Evolutionary conservation across 2,329 filamentous ascomycete genomes (phyloP), one percentile per base, ranked within the genome.

Genomic region (Colletotrichum tofieldiae): DNA sequence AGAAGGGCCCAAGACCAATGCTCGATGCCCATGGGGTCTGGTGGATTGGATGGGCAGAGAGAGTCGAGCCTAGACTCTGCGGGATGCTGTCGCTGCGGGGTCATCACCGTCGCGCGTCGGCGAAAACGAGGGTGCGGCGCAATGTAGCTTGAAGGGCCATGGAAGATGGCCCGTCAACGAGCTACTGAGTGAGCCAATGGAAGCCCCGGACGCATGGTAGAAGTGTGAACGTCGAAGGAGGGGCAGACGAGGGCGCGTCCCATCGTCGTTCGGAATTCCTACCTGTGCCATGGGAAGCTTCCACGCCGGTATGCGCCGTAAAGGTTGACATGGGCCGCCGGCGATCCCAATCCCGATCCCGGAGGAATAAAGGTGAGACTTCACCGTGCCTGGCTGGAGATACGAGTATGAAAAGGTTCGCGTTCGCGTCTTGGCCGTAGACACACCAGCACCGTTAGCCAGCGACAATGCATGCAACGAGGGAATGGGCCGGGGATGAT

Each of bases 21-120:
- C 35, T 56, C n/a, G 35, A n/a, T 56, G 35, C 37, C 52, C 52
- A 51, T 59, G 52, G 61, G 29, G 67, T 37, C n/a, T 56, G 45
- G 45, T 51, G 60, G 60, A 29, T 62, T 41, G 23, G 59, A 14
- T 23, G 20, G 52, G 35, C 18, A 64, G 26, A 41, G 26, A 41
- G 26, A 18, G 52, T 11, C 26, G 41, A 12, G 45, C 43, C 45
- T 51, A 37, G 59, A 29, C 59, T 20, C 20, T 43, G 54, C 35
- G 35, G 39, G 41, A n/a, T 37, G 23, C n/a, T 20, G n/a, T 41
- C 47, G 43, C 43, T 67, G 55, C 65, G 49, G 43, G 43, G 65
- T 43, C 47, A 52, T 61, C 45, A 43, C 65, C 43, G 41, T 52
- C 49, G 32, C 45, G 32, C 14, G 35, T 8, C 37, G 18, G 37